Evolutionary conservation across 2,329 filamentous ascomycete genomes (phyloP).

Genomic region (Phaeosphaeriaceae sp.): DNA sequence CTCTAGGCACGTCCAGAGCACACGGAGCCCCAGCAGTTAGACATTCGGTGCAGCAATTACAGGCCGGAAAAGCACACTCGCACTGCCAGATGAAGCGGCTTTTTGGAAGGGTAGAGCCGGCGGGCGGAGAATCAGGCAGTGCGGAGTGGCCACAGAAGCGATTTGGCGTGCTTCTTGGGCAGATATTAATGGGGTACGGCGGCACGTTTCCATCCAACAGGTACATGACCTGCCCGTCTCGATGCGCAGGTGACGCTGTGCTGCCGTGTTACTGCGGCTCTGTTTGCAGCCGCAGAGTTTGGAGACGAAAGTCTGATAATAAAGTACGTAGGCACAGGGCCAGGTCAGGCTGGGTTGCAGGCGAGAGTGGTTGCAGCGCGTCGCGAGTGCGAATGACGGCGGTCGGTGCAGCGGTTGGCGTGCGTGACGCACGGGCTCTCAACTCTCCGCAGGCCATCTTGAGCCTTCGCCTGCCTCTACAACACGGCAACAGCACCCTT

Average conservation of each 20-base stretch:
- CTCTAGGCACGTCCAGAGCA: background rate
- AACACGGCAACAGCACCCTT: constrained; percentile 9
- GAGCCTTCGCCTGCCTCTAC: constrained; percentile 22
- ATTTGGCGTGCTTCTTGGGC: constrained; percentile 12
- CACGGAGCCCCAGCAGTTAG: background rate
- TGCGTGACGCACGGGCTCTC: constrained; percentile 8
- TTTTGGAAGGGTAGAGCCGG: constrained; percentile 8
- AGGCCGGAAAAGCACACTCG: background rate
- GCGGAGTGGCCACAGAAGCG: constrained; percentile 11
- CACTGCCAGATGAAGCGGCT: background rate
- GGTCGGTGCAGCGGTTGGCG: background rate
- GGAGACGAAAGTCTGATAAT: background rate
- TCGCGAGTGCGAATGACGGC: constrained; percentile 16
- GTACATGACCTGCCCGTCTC: constrained; percentile 20
- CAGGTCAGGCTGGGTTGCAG: background rate
- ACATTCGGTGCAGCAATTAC: background rate
- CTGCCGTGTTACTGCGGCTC: constrained; percentile 1
- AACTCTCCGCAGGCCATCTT: constrained; percentile 13
- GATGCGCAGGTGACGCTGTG: constrained; percentile 24
- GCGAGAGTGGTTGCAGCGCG: constrained; percentile 8
- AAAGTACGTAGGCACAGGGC: background rate
- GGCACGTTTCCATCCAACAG: constrained; percentile 15
- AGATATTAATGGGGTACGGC: constrained; percentile 36
- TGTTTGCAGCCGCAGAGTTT: background rate
- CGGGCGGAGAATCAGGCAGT: constrained; percentile 1